Evolutionary conservation across 495 filamentous ascomycete species (phyloP).

Genomic region (Aspergillus kassunensis): DNA sequence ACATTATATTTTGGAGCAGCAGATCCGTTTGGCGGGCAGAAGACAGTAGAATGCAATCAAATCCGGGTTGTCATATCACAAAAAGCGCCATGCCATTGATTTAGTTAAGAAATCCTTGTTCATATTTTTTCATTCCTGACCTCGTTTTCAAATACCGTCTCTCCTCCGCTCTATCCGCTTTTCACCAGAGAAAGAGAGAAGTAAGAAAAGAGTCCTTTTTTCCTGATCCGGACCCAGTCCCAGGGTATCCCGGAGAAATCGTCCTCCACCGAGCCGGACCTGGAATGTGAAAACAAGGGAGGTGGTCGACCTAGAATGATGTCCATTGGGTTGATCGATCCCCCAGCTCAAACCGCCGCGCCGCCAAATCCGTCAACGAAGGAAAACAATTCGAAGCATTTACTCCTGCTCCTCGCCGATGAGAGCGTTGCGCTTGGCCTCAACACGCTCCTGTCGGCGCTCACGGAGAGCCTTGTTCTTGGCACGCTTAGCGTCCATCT

Average conservation of each 20-base stretch:
- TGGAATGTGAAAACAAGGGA: constrained; percentile 18
- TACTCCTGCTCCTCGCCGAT: constrained; percentile 70
- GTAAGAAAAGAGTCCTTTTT: constrained; percentile 12
- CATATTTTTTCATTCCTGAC: constrained; percentile 18
- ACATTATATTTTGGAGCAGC: constrained; percentile 18
- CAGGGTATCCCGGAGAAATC: constrained; percentile 24
- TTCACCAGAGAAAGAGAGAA: constrained; percentile 14
- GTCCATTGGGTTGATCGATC: constrained; percentile 22
- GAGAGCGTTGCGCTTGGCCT: constrained; percentile 83
- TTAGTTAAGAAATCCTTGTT: constrained; percentile 21
- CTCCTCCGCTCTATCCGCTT: constrained; percentile 8
- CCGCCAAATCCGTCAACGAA: constrained; percentile 38
- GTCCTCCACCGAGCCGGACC: constrained; percentile 18
- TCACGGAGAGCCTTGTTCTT: constrained; percentile 99
- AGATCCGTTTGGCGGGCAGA: constrained; percentile 9
- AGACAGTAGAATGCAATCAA: constrained; percentile 16
- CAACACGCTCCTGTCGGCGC: constrained; percentile 83
- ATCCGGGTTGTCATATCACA: constrained; percentile 23
- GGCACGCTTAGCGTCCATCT: constrained; percentile 99
- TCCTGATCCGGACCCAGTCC: constrained; percentile 17
- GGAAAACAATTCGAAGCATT: constrained; percentile 23
- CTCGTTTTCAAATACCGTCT: constrained; percentile 12
- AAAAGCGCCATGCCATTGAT: constrained; percentile 31
- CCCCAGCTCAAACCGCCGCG: constrained; percentile 40
- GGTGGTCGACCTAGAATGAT: constrained; percentile 16